A percentile compares a stretch with the other conserved stretches of the same genome.
Evolutionary conservation across 805 yeast genomes (phyloP).

Genomic region (Candida jianshihensis): DNA sequence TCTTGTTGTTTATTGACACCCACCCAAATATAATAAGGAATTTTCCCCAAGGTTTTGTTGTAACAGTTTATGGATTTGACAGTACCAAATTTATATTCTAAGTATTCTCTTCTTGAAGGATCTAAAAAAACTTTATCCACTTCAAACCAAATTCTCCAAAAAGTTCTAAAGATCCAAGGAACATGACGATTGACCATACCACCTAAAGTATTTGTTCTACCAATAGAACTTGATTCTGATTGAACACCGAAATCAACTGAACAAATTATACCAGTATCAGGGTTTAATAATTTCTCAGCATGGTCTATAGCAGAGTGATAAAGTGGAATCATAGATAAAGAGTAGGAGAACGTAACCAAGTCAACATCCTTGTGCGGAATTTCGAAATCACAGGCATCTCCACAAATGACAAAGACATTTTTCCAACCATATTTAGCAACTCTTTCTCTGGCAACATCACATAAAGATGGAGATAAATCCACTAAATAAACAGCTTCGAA

Average conservation of each 20-base stretch:
- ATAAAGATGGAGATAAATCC: slow-evolving; percentile 71
- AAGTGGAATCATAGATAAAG: slow-evolving; percentile 80
- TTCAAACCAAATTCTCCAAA: slow-evolving; percentile 87
- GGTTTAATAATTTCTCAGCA: slow-evolving; percentile 44
- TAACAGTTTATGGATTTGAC: slow-evolving; percentile 63
- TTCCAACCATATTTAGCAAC: slow-evolving; percentile 41
- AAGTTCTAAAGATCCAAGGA: slow-evolving; percentile 71
- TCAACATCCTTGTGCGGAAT: slow-evolving; percentile 52
- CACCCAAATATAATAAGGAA: slow-evolving; percentile 80
- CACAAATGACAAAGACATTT: slow-evolving; percentile 62
- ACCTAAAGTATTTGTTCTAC: slow-evolving; percentile 68
- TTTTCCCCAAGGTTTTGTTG: slow-evolving; percentile 60
- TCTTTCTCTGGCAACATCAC: slow-evolving; percentile 61
- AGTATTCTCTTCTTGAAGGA: slow-evolving; percentile 73
- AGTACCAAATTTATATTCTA: slow-evolving; percentile 79
- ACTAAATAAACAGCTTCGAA: slow-evolving; percentile 66
- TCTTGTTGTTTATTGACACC: slow-evolving; percentile 60
- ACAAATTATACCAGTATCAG: slow-evolving; percentile 52
- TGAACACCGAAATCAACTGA: slow-evolving; percentile 81
- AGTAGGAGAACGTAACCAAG: slow-evolving; percentile 70
- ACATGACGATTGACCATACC: slow-evolving; percentile 65
- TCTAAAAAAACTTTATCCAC: slow-evolving; percentile 75
- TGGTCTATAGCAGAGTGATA: slow-evolving; percentile 75
- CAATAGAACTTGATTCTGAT: slow-evolving; percentile 52
- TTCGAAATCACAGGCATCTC: slow-evolving; percentile 69